Evolutionary conservation across 2,329 filamentous ascomycete genomes (phyloP), one percentile per base, ranked within the genome.

Genomic region (Alternaria solani): DNA sequence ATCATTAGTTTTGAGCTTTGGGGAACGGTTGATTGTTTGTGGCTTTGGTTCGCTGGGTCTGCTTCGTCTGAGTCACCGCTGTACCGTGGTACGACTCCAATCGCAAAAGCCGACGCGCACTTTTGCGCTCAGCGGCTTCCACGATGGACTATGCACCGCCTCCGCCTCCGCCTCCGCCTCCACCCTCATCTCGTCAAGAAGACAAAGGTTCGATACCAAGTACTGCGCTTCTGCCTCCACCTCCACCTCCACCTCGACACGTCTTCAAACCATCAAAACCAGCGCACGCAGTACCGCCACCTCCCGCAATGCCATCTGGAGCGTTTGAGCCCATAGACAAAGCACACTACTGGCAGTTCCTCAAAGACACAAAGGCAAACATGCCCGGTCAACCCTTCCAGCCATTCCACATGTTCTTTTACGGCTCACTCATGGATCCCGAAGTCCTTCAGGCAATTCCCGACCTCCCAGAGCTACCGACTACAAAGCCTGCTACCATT

Each of bases 381-480:
- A 59, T 55, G 16, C 48, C 52, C 16, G 11, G 25, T 54, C 26
- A 55, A 41, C 23, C 39, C 36, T 18, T 38, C 34, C 16, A 38
- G 16, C 49, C 56, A 26, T 72, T 63, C 38, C 47, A 72, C 52
- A 65, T 76, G 62, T 76, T 77, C 49, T 69, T 77, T 64, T 76
- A 77, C 41, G 74, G 75, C 44, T 69, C 71, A 26, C 63, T 77
- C 3, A 75, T 74, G 67, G 75, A 76, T 54, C 59, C 72, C 23
- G 64, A 70, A 62, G 69, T 75, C 47, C 66, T 77, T 36, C 65
- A 68, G 61, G 59, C 67, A 51, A 61, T 77, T 32, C 65, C 75
- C 52, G 32, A 57, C 18, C 67, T 76, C n/a, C 44, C 63, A 7
- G 57, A 70, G 39, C 59, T 59, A 9, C 72, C 68, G 5, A 58